These are phyloP conservation scores for Megacollybia marginata DNA, from an alignment of 768 basidiomycete species.

Conservation along the genomic window DNA sequence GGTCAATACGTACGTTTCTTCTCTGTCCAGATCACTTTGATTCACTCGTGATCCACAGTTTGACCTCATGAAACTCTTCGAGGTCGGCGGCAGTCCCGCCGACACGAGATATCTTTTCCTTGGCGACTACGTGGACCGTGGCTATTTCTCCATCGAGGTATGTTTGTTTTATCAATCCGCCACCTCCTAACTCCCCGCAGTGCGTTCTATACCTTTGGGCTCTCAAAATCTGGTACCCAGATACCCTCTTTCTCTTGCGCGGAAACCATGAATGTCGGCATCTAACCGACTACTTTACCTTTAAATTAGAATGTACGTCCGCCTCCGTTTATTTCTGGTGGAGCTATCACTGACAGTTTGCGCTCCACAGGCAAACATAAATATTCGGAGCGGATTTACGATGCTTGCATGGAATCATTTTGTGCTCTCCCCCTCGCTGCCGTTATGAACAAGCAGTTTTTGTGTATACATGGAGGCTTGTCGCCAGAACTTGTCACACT, in stretches of 20 bases:
- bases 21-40: constrained; percentile 19
- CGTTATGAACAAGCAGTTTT: constrained; percentile 98
- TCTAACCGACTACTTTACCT: constrained; percentile 97
- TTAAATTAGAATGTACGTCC: constrained; percentile 93
- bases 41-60: constrained; percentile 40
- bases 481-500: constrained; percentile 93
- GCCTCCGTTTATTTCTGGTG: neutral
- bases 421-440: constrained; percentile 93
- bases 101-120: constrained; percentile 90
- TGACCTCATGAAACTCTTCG: constrained; percentile 92
- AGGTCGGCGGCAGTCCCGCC: constrained; percentile 91
- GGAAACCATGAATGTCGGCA: constrained; percentile 99
- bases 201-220: constrained; percentile 98
- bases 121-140: constrained; percentile 90
- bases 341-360: constrained; percentile 1
- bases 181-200: constrained; percentile 32
- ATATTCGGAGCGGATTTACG: constrained; percentile 94
- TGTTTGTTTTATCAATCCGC: constrained; percentile 10
- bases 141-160: constrained; percentile 91
- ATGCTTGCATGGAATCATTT: constrained; percentile 97
- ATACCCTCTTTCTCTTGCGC: constrained; percentile 91
- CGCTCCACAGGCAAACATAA: constrained; percentile 83
- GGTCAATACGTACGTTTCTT: constrained; percentile 86
- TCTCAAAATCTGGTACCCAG: constrained; percentile 98
- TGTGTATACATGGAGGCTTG: constrained; percentile 96